Evolutionary conservation across 2,329 filamentous ascomycete species (phyloP), one percentile per base, ranked within the genome.

Genomic region (Penicillium verrucosum): DNA sequence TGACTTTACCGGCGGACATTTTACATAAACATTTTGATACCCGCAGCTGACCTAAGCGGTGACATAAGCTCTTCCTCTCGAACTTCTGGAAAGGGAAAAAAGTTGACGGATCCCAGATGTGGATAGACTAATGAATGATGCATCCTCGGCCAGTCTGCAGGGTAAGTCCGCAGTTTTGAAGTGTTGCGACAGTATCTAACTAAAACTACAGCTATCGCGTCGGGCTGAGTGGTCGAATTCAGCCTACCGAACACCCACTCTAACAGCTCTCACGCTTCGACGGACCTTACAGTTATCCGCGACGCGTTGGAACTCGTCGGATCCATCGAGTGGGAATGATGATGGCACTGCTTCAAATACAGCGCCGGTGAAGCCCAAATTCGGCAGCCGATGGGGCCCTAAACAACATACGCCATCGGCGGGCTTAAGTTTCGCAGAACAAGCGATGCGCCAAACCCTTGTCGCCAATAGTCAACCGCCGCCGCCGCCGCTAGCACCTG

Each of bases 191-290:
- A 23, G 9, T 29, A 12, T 36, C 38, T 57, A 53, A 48, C 12
- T 34, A 42, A 49, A 18, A 43, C 14, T 49, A 27, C 59, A 75
- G 74, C 62, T 77, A 50, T 69, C 73, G 53, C 73, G 72, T 59
- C 69, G 69, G 60, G 60, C 75, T 66, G 75, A 76, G 63, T 68
- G 75, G 65, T 70, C 71, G 51, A 72, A 70, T 64, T 66, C 71
- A 54, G 66, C 68, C 43, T 65, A 66, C 54, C 61, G 59, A 51
- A 64, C 62, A 60, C 54, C 65, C 58, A 52, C 63, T 51, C 57
- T 61, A 32, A 48, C 65, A 50, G 54, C 52, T 41, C 59, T 60
- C 45, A 38, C 62, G 36, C 64, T 68, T 52, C 66, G 69, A 56
- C 73, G 75, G 52, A 60, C 64, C 7, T 76, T 78, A 58, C 71